These are phyloP conservation scores for Arthrinium puccinioides DNA, from an alignment of 2,329 filamentous ascomycete genomes.

Conservation along the genomic window DNA sequence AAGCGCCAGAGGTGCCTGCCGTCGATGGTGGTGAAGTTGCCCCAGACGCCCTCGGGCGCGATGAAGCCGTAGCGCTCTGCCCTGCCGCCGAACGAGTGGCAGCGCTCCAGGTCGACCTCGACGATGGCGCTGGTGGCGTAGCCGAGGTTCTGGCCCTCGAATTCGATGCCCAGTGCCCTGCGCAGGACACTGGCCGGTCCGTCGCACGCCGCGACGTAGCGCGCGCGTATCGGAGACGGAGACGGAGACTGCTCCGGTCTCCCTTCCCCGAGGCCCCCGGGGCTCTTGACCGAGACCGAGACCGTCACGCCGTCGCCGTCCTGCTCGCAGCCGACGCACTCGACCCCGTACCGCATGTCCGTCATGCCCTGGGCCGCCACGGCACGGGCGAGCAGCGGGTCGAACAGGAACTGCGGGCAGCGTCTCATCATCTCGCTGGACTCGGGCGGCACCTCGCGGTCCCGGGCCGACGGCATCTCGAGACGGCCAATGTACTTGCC, in stretches of 20 bases:
- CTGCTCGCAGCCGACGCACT: conserved; percentile 14
- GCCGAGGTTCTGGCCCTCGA: background rate
- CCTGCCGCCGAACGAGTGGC: background rate
- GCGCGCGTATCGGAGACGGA: too few species aligned
- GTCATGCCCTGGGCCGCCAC: conserved; percentile 21
- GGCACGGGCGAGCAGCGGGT: conserved; percentile 22
- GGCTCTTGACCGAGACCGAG: too few species aligned
- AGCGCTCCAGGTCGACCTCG: background rate
- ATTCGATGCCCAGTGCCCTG: too few species aligned
- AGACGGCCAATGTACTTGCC: conserved; percentile 20
- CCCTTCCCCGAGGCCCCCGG: too few species aligned
- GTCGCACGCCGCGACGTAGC: too few species aligned
- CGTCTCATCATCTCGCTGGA: conserved; percentile 19
- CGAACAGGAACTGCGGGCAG: conserved; percentile 27
- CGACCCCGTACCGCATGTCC: conserved; percentile 17
- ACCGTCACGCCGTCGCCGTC: background rate
- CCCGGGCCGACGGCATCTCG: conserved; percentile 21
- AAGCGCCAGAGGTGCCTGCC: background rate
- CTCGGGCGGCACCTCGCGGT: conserved; percentile 16
- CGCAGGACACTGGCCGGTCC: too few species aligned
- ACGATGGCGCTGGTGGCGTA: background rate
- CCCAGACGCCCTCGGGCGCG: background rate
- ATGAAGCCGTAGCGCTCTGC: background rate
- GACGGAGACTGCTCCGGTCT: too few species aligned
- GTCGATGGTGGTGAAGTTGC: background rate